Percentiles rank a stretch among this genome's conserved stretches.
Evolutionary conservation across 345 rosid species (phyloP).

Genomic region (Erysimum cheiranthoides): DNA sequence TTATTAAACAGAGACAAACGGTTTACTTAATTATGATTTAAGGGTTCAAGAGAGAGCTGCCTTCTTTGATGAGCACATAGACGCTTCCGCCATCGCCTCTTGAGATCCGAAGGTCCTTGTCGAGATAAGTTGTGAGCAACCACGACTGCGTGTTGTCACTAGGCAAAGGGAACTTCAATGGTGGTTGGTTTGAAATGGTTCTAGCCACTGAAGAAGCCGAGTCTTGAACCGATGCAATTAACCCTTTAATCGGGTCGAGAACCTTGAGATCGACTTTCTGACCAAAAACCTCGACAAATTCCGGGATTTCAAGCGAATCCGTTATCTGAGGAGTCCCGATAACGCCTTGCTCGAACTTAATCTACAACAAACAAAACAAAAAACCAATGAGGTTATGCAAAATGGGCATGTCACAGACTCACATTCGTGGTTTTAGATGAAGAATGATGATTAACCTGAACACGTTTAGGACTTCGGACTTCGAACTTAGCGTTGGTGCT

Average conservation of each 20-base stretch:
- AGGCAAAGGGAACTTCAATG: constrained; percentile 73
- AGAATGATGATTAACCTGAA: constrained; percentile 60
- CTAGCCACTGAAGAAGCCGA: constrained; percentile 81
- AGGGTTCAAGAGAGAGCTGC: constrained; percentile 66
- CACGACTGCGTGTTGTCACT: constrained; percentile 74
- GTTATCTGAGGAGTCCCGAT: constrained; percentile 95
- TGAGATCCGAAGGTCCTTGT: constrained; percentile 81
- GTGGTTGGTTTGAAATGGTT: constrained; percentile 92
- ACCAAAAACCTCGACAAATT: constrained; percentile 80
- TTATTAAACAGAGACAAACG: constrained; percentile 16
- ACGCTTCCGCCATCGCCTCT: constrained; percentile 89
- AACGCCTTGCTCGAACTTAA: constrained; percentile 87
- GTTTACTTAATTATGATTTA: constrained; percentile 29
- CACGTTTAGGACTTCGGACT: constrained; percentile 86
- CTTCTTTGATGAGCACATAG: constrained; percentile 89
- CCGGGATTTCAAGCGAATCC: constrained; percentile 82
- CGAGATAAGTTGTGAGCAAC: constrained; percentile 91
- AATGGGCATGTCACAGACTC: too few species aligned
- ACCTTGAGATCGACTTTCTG: constrained; percentile 68
- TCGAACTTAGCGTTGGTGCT: constrained; percentile 91
- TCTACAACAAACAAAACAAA: constrained; percentile 48
- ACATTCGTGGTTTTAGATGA: not conserved
- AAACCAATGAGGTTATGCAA: not conserved
- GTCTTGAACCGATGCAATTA: constrained; percentile 80
- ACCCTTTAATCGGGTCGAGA: constrained; percentile 62